These are phyloP conservation scores for Symbiodinium pilosum DNA, from an alignment of 73 alveolate genomes.

Conservation along the genomic window DNA sequence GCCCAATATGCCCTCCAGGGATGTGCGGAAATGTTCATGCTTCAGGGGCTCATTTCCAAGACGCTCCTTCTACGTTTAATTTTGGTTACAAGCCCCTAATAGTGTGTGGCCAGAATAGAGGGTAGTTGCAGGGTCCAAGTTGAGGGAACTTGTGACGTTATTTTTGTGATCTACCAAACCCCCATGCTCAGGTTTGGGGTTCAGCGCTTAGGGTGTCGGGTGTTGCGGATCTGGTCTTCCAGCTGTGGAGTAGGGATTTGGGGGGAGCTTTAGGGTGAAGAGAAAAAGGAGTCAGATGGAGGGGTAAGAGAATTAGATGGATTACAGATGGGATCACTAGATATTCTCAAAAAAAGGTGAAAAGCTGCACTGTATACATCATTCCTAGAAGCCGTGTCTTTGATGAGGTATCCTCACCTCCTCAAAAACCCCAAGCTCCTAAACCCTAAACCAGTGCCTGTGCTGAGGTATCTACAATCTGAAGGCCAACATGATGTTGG, in stretches of 20 bases:
- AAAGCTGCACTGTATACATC: too few species aligned
- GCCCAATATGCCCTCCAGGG: too few species aligned
- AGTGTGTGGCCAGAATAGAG: too few species aligned
- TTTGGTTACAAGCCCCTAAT: too few species aligned
- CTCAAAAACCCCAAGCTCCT: too few species aligned
- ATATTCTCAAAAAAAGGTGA: not conserved
- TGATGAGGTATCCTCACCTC: too few species aligned
- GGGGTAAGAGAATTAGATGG: not conserved
- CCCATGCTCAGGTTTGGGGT: not conserved
- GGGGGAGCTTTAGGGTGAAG: not conserved
- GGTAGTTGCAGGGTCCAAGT: not conserved
- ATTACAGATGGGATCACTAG: not conserved
- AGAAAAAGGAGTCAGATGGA: not conserved
- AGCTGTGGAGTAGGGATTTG: not conserved
- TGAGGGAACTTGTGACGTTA: not conserved
- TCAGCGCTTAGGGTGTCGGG: not conserved
- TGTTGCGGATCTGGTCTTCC: not conserved
- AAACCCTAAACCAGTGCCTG: not conserved
- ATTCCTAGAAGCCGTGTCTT: too few species aligned
- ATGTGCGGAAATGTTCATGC: too few species aligned
- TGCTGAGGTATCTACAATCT: constrained; percentile 95
- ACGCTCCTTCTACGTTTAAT: too few species aligned
- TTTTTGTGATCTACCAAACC: too few species aligned
- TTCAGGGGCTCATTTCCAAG: too few species aligned
- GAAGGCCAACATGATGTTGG: constrained; percentile 94